phyloP scores from a whole-genome alignment of 208 protist genomes.

The Trypanosoma platydactyli region DNA sequence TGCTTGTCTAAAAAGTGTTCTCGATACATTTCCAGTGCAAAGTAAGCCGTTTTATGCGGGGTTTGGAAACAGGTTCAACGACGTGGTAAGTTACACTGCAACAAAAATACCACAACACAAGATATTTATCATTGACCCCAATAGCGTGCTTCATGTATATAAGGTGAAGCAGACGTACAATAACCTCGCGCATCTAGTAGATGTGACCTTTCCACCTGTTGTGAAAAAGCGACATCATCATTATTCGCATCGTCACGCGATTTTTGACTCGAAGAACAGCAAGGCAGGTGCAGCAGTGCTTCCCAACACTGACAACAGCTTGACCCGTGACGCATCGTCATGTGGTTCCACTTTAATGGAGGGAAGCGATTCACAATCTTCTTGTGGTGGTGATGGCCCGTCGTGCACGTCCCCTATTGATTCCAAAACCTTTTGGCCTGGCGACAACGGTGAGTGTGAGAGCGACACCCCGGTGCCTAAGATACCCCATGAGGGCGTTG shows the following conservation, averaged over 20 bases:
- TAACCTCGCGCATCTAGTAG: conserved; percentile 75
- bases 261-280: too few relatives aligned
- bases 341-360: neutral
- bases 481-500: neutral
- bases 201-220: conserved; percentile 81
- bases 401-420: neutral
- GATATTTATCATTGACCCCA: conserved; percentile 89
- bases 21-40: conserved; percentile 69
- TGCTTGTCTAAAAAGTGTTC: conserved; percentile 67
- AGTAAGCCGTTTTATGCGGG: conserved; percentile 87
- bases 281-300: too few relatives aligned
- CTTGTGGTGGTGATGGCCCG: conserved; percentile 5
- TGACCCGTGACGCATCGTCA: neutral
- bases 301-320: too few relatives aligned
- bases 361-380: neutral
- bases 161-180: conserved; percentile 76
- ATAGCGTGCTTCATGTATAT: conserved; percentile 74
- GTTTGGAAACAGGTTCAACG: conserved; percentile 91
- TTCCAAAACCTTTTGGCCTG: neutral
- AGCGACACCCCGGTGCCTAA: neutral
- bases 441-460: neutral
- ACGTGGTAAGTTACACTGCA: conserved; percentile 86
- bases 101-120: conserved; percentile 74
- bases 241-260: neutral
- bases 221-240: conserved; percentile 12